phyloP scores from a whole-genome alignment of 345 rosid genomes.

The Bretschneidera sinensis region DNA sequence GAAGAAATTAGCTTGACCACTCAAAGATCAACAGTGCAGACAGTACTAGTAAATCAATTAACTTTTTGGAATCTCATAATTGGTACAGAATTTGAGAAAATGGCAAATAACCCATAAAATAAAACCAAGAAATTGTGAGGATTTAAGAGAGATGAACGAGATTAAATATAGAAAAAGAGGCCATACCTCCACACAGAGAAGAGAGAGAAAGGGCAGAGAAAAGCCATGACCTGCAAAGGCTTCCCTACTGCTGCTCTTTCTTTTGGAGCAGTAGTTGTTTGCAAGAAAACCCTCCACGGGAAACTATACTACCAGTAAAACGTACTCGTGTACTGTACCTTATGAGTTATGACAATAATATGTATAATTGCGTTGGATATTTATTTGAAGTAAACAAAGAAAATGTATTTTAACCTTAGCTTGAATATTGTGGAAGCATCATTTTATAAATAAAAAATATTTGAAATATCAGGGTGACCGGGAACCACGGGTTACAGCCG shows the following conservation, averaged over 20 bases:
- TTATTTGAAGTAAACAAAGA: no score
- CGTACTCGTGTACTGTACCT: no score
- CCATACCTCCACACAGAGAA: slow-evolving; percentile 19
- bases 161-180: neutral
- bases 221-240: slow-evolving; percentile 33
- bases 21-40: slow-evolving; percentile 28
- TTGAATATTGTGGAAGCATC: no score
- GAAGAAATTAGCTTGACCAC: slow-evolving; percentile 16
- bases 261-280: slow-evolving; percentile 30
- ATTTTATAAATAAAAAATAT: no score
- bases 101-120: slow-evolving; percentile 17
- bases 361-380: no score
- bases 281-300: slow-evolving; percentile 21
- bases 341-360: no score
- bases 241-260: slow-evolving; percentile 23
- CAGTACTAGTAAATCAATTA: slow-evolving; percentile 15
- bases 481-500: slow-evolving; percentile 36
- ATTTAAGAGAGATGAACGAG: slow-evolving; percentile 4
- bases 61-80: neutral
- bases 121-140: slow-evolving; percentile 15
- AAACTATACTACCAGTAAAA: no score
- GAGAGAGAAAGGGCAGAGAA: slow-evolving; percentile 22
- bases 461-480: slow-evolving; percentile 24
- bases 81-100: slow-evolving; percentile 18
- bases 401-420: no score